phyloP scores from a whole-genome alignment of 1,139 yeast genomes.

The Sugiyamaella pinicola region DNA sequence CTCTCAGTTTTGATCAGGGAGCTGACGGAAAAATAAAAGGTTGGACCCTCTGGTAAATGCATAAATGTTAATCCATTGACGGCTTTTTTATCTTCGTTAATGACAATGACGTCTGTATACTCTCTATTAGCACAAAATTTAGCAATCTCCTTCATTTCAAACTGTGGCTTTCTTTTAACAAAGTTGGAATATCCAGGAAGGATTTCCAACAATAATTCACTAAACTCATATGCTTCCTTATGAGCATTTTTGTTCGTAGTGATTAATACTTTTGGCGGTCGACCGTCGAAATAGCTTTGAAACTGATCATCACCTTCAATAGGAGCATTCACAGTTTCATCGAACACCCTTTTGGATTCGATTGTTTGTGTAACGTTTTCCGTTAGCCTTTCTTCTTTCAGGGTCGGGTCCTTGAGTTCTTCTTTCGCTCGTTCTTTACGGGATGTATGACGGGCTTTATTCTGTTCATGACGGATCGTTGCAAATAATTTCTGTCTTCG shows the following conservation, averaged over 20 bases:
- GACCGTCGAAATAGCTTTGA: slow-evolving; percentile 61
- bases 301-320: slow-evolving; percentile 85
- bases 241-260: slow-evolving; percentile 89
- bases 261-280: slow-evolving; percentile 77
- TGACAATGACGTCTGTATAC: slow-evolving; percentile 81
- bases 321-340: slow-evolving; percentile 77
- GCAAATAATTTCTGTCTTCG: slow-evolving; percentile 79
- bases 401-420: slow-evolving; percentile 78
- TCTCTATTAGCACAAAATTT: slow-evolving; percentile 77
- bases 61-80: slow-evolving; percentile 91
- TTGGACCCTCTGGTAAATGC: slow-evolving; percentile 93
- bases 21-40: slow-evolving; percentile 85
- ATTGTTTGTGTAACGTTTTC: slow-evolving; percentile 85
- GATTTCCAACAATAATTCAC: slow-evolving; percentile 80
- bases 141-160: slow-evolving; percentile 82
- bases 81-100: slow-evolving; percentile 89
- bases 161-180: slow-evolving; percentile 83
- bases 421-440: slow-evolving; percentile 80
- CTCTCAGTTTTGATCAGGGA: slow-evolving; percentile 56
- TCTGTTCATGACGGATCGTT: slow-evolving; percentile 70
- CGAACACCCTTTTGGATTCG: slow-evolving; percentile 84
- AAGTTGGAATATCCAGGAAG: slow-evolving; percentile 78
- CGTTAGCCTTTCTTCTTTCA: slow-evolving; percentile 75
- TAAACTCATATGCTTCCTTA: slow-evolving; percentile 86
- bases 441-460: slow-evolving; percentile 73